Evolutionary conservation across 306 rosid species (phyloP).

Genomic region (Lotus japonicus): DNA sequence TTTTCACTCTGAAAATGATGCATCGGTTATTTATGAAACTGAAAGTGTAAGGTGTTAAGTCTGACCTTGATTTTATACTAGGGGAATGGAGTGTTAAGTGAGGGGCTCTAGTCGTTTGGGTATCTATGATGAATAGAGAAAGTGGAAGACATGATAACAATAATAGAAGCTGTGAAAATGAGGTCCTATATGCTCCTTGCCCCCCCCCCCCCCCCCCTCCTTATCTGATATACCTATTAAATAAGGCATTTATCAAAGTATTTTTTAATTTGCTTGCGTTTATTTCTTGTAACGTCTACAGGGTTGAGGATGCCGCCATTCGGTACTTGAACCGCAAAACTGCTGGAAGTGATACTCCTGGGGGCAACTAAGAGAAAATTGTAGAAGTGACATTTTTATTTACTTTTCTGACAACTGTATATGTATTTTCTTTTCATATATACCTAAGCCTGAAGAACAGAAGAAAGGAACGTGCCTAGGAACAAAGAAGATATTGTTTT

Average conservation of each 20-base stretch:
- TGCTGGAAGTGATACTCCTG: conserved; percentile 48
- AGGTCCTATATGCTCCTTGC: not conserved
- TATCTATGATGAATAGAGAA: not conserved
- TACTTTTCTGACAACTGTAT: not conserved
- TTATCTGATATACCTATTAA: not conserved
- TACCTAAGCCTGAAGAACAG: not conserved
- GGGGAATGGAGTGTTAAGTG: too few relatives aligned
- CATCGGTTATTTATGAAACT: not conserved
- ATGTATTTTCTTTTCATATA: not conserved
- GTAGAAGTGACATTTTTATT: conserved; percentile 5
- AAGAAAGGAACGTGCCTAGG: not conserved
- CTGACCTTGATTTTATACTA: too few relatives aligned
- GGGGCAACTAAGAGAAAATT: conserved; percentile 35
- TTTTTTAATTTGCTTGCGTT: conserved; percentile 1
- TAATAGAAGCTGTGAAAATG: too few relatives aligned
- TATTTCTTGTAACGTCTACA: conserved; percentile 23
- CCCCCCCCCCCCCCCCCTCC: not conserved
- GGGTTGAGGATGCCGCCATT: conserved; percentile 88
- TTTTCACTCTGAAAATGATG: not conserved
- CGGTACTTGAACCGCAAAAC: conserved; percentile 81
- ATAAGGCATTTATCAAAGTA: not conserved
- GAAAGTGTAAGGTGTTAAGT: too few relatives aligned
- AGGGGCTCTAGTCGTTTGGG: too few relatives aligned
- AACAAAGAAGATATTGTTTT: not conserved
- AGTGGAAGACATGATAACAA: not conserved